Conservation (phyloP, 805 yeast species). For the Millerozyma miso region DNA sequence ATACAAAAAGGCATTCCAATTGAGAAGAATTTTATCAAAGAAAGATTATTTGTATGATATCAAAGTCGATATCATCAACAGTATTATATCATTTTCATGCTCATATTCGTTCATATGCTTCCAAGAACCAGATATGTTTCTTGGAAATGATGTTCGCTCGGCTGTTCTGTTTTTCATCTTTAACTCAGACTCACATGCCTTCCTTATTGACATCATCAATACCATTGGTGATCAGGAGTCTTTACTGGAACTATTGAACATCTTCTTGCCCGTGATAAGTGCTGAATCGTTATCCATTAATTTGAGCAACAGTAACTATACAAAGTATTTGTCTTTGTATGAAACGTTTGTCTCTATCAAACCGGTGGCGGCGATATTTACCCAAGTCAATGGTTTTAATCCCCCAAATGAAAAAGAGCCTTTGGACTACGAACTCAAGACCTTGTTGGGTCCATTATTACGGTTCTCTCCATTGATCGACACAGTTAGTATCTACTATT, state of each 20-base stretch:
- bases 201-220: conserved; percentile 52
- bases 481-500: conserved; percentile 44
- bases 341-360: conserved; percentile 59
- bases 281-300: conserved; percentile 33
- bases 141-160: conserved; percentile 33
- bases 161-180: conserved; percentile 23
- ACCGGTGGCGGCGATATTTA: conserved; percentile 55
- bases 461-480: conserved; percentile 69
- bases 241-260: conserved; percentile 53
- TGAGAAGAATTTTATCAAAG: conserved; percentile 40
- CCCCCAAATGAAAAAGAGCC: conserved; percentile 41
- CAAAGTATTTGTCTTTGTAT: conserved; percentile 49
- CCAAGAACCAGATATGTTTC: conserved; percentile 63
- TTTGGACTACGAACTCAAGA: conserved; percentile 51
- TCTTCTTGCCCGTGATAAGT: conserved; percentile 46
- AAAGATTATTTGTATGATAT: conserved; percentile 34
- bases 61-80: conserved; percentile 41
- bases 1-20: conserved; percentile 38
- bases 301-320: conserved; percentile 48
- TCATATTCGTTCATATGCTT: conserved; percentile 67
- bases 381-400: conserved; percentile 54
- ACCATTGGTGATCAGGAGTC: conserved; percentile 66
- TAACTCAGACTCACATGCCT: conserved; percentile 21
- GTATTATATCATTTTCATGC: conserved; percentile 45
- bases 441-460: conserved; percentile 75